phyloP scores from a whole-genome alignment of 2,329 filamentous ascomycete genomes.

The Aureobasidium sp. region DNA sequence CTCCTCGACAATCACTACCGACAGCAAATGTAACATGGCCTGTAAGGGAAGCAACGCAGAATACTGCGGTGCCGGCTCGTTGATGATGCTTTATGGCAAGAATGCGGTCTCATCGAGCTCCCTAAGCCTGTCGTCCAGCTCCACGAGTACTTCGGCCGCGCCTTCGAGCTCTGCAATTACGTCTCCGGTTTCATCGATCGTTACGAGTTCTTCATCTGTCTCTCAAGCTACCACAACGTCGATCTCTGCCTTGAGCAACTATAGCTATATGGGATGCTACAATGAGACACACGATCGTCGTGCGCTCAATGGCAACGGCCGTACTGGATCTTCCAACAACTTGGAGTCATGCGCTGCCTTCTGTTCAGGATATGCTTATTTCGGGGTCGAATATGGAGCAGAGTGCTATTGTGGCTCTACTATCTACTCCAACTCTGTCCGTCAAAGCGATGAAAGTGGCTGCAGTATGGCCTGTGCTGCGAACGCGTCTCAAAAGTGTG shows the following conservation, averaged over 20 bases:
- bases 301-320: slow-evolving; percentile 22
- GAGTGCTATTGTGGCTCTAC: slow-evolving; percentile 31
- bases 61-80: slow-evolving; percentile 22
- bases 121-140: neutral
- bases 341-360: slow-evolving; percentile 33
- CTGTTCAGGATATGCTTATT: slow-evolving; percentile 31
- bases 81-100: slow-evolving; percentile 10
- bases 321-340: slow-evolving; percentile 28
- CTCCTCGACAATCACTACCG: slow-evolving; percentile 17
- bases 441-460: slow-evolving; percentile 20
- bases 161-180: neutral
- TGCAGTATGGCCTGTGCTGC: slow-evolving; percentile 27
- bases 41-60: slow-evolving; percentile 25
- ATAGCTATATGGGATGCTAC: slow-evolving; percentile 24
- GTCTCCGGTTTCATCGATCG: neutral
- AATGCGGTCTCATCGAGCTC: neutral
- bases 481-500: slow-evolving; percentile 26
- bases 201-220: slow-evolving; percentile 4
- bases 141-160: too few species aligned
- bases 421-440: slow-evolving; percentile 15
- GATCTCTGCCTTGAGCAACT: slow-evolving; percentile 15
- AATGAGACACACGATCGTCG: slow-evolving; percentile 25
- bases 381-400: slow-evolving; percentile 31
- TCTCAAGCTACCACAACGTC: neutral
- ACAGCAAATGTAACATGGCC: slow-evolving; percentile 24